These are phyloP conservation scores for Vaccinium vitisidaea DNA, from an alignment of 148 eudicot species.

Conservation along the genomic window DNA sequence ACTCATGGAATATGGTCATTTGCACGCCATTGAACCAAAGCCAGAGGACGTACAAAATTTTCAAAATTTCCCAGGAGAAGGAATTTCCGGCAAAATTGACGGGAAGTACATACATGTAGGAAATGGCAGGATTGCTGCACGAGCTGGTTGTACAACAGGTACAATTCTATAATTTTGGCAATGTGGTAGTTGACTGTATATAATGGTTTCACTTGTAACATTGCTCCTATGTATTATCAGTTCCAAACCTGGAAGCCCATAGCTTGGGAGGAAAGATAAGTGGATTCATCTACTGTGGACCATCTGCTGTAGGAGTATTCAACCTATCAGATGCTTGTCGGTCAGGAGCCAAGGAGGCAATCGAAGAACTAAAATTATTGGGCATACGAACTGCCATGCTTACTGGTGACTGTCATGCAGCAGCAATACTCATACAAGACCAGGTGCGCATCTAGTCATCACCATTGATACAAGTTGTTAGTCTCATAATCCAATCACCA, in stretches of 20 bases:
- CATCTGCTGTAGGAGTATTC: background rate
- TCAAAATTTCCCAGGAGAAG: conserved; percentile 89
- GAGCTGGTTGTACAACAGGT: conserved; percentile 71
- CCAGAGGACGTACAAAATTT: conserved; percentile 79
- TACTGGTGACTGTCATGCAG: conserved; percentile 37
- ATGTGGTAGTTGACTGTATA: background rate
- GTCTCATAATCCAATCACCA: background rate
- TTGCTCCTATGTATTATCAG: background rate
- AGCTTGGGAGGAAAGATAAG: conserved; percentile 1
- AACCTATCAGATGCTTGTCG: conserved; percentile 35
- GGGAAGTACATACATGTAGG: conserved; percentile 69
- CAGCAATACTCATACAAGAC: conserved; percentile 37
- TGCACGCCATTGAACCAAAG: conserved; percentile 49
- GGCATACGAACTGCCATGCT: conserved; percentile 42
- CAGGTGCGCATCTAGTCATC: conserved; percentile 26
- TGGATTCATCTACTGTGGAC: background rate
- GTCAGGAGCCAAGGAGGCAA: conserved; percentile 37
- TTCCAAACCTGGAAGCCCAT: background rate
- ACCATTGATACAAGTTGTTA: background rate
- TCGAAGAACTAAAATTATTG: conserved; percentile 29
- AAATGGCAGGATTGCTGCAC: conserved; percentile 54
- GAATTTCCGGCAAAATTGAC: conserved; percentile 71
- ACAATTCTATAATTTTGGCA: background rate
- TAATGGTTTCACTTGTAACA: background rate
- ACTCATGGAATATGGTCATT: conserved; percentile 55